These are phyloP conservation scores for Leishmania tropica DNA, from an alignment of 208 protist species.

Conservation along the genomic window DNA sequence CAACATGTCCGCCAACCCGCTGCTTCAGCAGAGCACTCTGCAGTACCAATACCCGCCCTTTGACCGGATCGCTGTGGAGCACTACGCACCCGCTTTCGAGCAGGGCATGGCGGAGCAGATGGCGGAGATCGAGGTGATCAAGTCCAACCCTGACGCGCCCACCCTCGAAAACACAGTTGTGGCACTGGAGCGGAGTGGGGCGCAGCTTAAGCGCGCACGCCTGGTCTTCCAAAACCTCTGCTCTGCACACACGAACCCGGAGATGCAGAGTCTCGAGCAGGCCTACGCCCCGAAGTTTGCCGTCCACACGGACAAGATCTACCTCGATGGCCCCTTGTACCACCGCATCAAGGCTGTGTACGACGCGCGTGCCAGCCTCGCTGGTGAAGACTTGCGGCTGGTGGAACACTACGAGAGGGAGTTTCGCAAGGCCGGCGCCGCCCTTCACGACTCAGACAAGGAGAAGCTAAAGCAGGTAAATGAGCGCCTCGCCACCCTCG, in stretches of 20 bases:
- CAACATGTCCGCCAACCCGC: conserved; percentile 37
- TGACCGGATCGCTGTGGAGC: conserved; percentile 44
- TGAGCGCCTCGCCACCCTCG: conserved; percentile 43
- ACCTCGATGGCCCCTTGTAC: conserved; percentile 51
- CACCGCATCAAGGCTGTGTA: conserved; percentile 52
- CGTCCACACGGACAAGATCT: conserved; percentile 44
- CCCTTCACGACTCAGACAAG: conserved; percentile 36
- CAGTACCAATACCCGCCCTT: conserved; percentile 48
- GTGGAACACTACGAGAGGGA: conserved; percentile 42
- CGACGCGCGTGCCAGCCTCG: conserved; percentile 30
- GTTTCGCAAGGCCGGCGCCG: conserved; percentile 47
- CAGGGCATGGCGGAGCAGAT: conserved; percentile 50
- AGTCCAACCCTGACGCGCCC: conserved; percentile 19
- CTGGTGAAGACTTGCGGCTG: conserved; percentile 44
- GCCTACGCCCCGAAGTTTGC: conserved; percentile 44
- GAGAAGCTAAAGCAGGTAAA: conserved; percentile 46
- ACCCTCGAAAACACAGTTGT: conserved; percentile 65
- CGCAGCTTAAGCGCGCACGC: conserved; percentile 23
- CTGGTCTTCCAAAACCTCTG: conserved; percentile 47
- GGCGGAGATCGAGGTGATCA: conserved; percentile 42
- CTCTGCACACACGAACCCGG: conserved; percentile 40
- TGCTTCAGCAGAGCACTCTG: conserved; percentile 46
- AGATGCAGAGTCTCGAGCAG: conserved; percentile 52
- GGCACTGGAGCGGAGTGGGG: conserved; percentile 43
- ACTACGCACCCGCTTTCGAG: conserved; percentile 63